Evolutionary conservation across 148 eudicot species (phyloP).

Genomic region (Camellia japonica): DNA sequence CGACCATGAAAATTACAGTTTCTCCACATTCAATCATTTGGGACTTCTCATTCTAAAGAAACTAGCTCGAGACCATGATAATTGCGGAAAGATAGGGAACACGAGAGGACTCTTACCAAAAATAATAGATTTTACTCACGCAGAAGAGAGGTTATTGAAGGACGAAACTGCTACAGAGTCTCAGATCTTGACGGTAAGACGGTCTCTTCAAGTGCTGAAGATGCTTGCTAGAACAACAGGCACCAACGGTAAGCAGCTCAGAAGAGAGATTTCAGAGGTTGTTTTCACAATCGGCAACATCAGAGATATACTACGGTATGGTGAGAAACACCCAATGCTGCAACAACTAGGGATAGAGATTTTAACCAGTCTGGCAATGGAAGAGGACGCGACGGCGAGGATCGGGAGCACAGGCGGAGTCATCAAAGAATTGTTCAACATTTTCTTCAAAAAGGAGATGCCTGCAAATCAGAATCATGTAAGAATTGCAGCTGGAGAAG

Average conservation of each 20-base stretch:
- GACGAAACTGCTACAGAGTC: slow-evolving; percentile 39
- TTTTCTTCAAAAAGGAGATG: slow-evolving; percentile 50
- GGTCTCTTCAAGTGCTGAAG: slow-evolving; percentile 66
- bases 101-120: slow-evolving; percentile 72
- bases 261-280: slow-evolving; percentile 70
- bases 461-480: slow-evolving; percentile 34
- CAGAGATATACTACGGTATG: slow-evolving; percentile 65
- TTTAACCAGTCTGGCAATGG: slow-evolving; percentile 67
- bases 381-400: slow-evolving; percentile 76
- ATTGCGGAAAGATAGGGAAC: slow-evolving; percentile 83
- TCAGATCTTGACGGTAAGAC: slow-evolving; percentile 57
- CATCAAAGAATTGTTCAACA: slow-evolving; percentile 56
- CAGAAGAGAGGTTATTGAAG: slow-evolving; percentile 51
- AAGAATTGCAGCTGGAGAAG: slow-evolving; percentile 76
- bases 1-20: slow-evolving; percentile 51
- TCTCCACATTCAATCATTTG: slow-evolving; percentile 69
- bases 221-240: slow-evolving; percentile 78
- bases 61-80: slow-evolving; percentile 82
- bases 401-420: slow-evolving; percentile 88
- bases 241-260: slow-evolving; percentile 62
- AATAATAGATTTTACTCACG: slow-evolving; percentile 67
- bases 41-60: slow-evolving; percentile 78
- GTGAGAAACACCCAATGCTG: slow-evolving; percentile 57
- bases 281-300: slow-evolving; percentile 86
- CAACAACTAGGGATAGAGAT: slow-evolving; percentile 84